These are phyloP conservation scores for Fraxinus latifolia DNA, from an alignment of 305 asterid genomes.

Conservation along the genomic window DNA sequence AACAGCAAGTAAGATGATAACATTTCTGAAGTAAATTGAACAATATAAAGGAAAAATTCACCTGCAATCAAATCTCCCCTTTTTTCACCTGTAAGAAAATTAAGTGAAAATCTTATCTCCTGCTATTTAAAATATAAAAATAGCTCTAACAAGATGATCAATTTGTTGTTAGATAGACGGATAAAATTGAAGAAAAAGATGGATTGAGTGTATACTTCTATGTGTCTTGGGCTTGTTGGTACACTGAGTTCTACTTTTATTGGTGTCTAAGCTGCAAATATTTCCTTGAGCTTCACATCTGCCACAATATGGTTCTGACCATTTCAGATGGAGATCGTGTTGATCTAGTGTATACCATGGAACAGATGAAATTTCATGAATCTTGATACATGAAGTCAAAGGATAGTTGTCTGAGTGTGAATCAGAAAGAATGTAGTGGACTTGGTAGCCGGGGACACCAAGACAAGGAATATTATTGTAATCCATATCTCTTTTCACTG, in stretches of 20 bases:
- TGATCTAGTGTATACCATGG: background rate
- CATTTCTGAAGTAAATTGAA: background rate
- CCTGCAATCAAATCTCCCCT: background rate
- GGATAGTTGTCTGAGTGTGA: background rate
- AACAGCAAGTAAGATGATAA: background rate
- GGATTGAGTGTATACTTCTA: background rate
- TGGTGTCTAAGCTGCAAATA: background rate
- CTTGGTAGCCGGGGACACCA: background rate
- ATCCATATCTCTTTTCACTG: background rate
- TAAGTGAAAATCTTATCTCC: background rate
- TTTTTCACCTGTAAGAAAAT: background rate
- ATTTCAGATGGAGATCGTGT: background rate
- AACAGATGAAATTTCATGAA: background rate
- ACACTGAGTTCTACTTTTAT: background rate
- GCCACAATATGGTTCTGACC: constrained; percentile 25
- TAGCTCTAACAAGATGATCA: background rate
- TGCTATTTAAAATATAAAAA: background rate
- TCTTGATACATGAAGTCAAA: background rate
- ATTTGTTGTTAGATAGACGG: background rate
- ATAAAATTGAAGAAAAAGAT: background rate
- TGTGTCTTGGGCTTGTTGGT: background rate
- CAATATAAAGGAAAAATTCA: background rate
- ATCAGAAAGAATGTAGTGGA: background rate
- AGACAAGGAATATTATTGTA: background rate
- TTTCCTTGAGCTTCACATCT: constrained; percentile 21